These are phyloP conservation scores for Pharnaceum exiguum DNA, from an alignment of 148 eudicot species.

Conservation along the genomic window DNA sequence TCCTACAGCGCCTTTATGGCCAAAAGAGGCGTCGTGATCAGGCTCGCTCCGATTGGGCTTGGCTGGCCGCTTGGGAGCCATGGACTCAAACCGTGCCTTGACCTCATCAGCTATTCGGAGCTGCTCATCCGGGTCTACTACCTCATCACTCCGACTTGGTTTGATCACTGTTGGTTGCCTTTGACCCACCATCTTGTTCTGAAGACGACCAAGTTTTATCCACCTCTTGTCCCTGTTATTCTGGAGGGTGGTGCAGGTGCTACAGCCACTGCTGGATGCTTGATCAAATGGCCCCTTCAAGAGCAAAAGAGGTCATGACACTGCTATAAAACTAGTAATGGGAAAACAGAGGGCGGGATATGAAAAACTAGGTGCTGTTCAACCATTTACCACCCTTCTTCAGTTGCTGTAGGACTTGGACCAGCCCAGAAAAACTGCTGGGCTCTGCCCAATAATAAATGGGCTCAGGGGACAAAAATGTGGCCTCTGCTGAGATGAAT, in stretches of 20 bases:
- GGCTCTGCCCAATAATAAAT: no score
- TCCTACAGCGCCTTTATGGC: not conserved
- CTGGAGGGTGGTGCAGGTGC: not conserved
- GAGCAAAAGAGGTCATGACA: not conserved
- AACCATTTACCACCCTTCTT: not conserved
- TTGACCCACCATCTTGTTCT: conserved; percentile 20
- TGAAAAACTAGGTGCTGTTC: conserved; percentile 15
- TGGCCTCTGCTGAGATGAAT: no score
- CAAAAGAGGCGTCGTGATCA: conserved; percentile 26
- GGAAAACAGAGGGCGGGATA: not conserved
- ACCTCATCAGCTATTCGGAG: conserved; percentile 36
- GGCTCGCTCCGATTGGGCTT: conserved; percentile 70
- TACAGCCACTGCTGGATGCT: not conserved
- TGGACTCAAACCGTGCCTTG: conserved; percentile 40
- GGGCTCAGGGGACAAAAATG: no score
- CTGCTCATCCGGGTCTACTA: conserved; percentile 41
- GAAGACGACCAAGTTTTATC: not conserved
- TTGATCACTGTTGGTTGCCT: conserved; percentile 25
- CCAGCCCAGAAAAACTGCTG: no score
- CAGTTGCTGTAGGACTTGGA: no score
- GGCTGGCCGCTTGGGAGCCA: conserved; percentile 43
- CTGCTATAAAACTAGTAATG: not conserved
- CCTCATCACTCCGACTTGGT: conserved; percentile 79
- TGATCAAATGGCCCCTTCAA: not conserved
- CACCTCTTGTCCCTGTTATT: not conserved